A percentile compares a stretch with the other conserved stretches of the same genome.
Evolutionary conservation across 2,329 filamentous ascomycete species (phyloP).

Genomic region (Botrytis pseudocinerea): DNA sequence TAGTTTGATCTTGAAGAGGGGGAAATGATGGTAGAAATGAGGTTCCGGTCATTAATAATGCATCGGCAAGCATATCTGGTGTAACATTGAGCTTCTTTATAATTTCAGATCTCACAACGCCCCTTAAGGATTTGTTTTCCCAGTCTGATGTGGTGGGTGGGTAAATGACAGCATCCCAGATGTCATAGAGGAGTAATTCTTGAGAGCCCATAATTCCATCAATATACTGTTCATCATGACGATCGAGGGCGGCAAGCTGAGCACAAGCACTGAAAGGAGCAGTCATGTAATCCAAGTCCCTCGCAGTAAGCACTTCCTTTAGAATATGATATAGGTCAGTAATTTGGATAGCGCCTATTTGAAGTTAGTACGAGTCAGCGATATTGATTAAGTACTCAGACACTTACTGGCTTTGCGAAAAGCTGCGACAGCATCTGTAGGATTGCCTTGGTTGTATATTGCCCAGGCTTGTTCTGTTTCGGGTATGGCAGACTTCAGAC

Average conservation of each 20-base stretch:
- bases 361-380: slow-evolving; percentile 37
- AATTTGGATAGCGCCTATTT: slow-evolving; percentile 66
- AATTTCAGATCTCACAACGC: slow-evolving; percentile 66
- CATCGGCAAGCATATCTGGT: slow-evolving; percentile 78
- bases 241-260: slow-evolving; percentile 81
- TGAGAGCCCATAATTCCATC: slow-evolving; percentile 81
- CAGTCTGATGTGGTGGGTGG: slow-evolving; percentile 66
- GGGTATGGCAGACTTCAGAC: slow-evolving; percentile 63
- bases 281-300: slow-evolving; percentile 73
- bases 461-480: slow-evolving; percentile 82
- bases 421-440: slow-evolving; percentile 77
- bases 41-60: slow-evolving; percentile 79
- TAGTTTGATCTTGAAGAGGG: slow-evolving; percentile 62
- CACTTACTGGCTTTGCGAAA: slow-evolving; percentile 78
- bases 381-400: not conserved
- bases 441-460: slow-evolving; percentile 78
- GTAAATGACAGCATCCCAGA: slow-evolving; percentile 72
- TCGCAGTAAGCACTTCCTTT: slow-evolving; percentile 69
- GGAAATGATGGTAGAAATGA: slow-evolving; percentile 79
- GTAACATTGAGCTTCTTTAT: slow-evolving; percentile 66
- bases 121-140: slow-evolving; percentile 63
- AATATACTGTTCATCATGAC: slow-evolving; percentile 64
- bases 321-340: slow-evolving; percentile 76
- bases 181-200: slow-evolving; percentile 82
- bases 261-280: slow-evolving; percentile 86